Conservation (phyloP, 73 alveolate species). For the Tetrahymena borealis region DNA sequence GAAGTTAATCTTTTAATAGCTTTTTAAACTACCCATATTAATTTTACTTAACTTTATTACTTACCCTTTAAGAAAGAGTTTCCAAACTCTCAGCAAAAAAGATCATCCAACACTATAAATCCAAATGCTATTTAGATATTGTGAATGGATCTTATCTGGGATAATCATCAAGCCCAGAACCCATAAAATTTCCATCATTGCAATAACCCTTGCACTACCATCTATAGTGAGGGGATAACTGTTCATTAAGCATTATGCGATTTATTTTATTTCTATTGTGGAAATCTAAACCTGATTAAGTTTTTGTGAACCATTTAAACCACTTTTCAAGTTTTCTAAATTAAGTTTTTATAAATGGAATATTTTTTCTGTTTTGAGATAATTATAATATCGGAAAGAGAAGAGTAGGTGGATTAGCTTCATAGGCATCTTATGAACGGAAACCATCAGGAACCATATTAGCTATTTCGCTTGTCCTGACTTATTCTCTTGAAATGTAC, state of each 20-base stretch:
- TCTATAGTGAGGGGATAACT: background rate
- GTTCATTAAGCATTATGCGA: background rate
- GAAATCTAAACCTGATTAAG: slow-evolving; percentile 11
- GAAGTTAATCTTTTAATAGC: background rate
- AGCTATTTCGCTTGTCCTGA: slow-evolving; percentile 65
- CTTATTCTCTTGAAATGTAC: slow-evolving; percentile 96
- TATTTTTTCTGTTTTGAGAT: background rate
- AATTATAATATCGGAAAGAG: background rate
- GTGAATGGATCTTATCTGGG: slow-evolving; percentile 15
- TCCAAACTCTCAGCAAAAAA: slow-evolving; percentile 36
- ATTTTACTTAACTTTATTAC: background rate
- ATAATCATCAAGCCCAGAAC: slow-evolving; percentile 46
- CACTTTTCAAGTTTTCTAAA: slow-evolving; percentile 11
- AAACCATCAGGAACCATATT: slow-evolving; percentile 34
- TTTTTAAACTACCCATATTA: background rate
- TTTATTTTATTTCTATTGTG: background rate
- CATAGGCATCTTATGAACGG: slow-evolving; percentile 16
- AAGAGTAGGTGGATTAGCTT: slow-evolving; percentile 44
- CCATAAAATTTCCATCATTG: slow-evolving; percentile 24
- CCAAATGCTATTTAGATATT: slow-evolving; percentile 28
- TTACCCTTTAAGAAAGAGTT: background rate
- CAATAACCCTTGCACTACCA: slow-evolving; percentile 28
- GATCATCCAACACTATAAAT: slow-evolving; percentile 30
- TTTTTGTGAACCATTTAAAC: slow-evolving; percentile 32
- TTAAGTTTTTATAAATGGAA: background rate